phyloP scores from a whole-genome alignment of 75 land plant genomes.

The Selaginella tamariscina region DNA sequence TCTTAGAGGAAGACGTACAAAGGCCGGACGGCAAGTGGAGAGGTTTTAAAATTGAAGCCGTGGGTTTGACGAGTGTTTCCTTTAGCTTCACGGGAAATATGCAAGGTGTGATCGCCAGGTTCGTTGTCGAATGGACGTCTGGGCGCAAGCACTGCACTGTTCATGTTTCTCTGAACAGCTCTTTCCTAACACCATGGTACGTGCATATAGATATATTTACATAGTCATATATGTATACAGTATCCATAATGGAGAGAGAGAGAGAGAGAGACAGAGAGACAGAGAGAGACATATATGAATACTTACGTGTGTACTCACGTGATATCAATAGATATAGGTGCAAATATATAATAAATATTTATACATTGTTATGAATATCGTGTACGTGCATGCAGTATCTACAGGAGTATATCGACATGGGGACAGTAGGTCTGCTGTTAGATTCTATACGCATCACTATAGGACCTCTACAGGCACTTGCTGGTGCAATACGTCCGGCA shows the following conservation, averaged over 20 bases:
- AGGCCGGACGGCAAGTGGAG: slow-evolving; percentile 57
- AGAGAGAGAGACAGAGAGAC: too few species aligned
- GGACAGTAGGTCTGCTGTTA: slow-evolving; percentile 78
- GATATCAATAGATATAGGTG: too few species aligned
- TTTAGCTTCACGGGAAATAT: slow-evolving; percentile 64
- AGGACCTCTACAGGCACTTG: slow-evolving; percentile 95
- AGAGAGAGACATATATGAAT: too few species aligned
- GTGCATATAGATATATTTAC: too few species aligned
- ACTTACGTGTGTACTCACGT: too few species aligned
- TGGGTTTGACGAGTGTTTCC: slow-evolving; percentile 92
- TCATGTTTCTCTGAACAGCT: slow-evolving; percentile 98
- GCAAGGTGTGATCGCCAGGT: slow-evolving; percentile 68
- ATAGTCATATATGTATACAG: too few species aligned
- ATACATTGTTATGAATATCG: neutral
- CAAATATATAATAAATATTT: too few species aligned
- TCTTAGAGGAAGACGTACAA: slow-evolving; percentile 49
- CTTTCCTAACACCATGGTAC: slow-evolving; percentile 99
- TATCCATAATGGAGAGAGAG: too few species aligned
- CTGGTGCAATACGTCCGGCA: slow-evolving; percentile 90
- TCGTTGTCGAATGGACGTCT: slow-evolving; percentile 96
- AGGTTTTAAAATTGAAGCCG: slow-evolving; percentile 81
- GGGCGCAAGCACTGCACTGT: slow-evolving; percentile 89
- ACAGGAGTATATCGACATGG: slow-evolving; percentile 96
- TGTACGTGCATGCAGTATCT: slow-evolving; percentile 53
- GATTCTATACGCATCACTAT: slow-evolving; percentile 92